Base-by-base conservation (phyloP, 2,329 filamentous ascomycete genomes). In the Cladosporium colombiae region DNA sequence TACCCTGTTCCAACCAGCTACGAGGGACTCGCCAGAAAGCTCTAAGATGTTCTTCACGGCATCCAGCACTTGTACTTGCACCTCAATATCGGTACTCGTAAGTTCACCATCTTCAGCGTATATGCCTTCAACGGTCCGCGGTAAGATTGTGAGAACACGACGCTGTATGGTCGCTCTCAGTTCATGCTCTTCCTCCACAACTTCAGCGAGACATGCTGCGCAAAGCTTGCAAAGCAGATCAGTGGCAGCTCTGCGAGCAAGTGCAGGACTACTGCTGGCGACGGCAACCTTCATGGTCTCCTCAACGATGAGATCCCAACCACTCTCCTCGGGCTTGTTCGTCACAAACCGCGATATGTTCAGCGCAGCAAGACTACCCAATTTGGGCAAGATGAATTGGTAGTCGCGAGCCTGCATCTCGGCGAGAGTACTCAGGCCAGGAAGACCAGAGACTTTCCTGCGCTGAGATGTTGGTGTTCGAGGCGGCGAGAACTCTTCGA, bases 1-100 rank as follows among this genome's bases (percentile, higher is more conserved):
- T 0, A 92, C 88, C 58, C 92, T 85, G 57, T 90, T 86, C 95
- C 95, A 99, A 4, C 93, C 93, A 69, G 88, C 89, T 16, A 90
- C 82, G 6, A 98, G 84, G 0, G 87, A 88, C 74, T 99, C 93
- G 10, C 94, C 95, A 71, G 90, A 94, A 68, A 93, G 90, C 74
- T 98, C 94, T 1, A 99, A 83, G 23, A 97, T 35, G 92, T 81
- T 18, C 89, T 87, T 68, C 82, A 84, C 65, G 84, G 86, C 56
- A 92, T 82, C 18, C 2, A 97, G 81, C 14, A 94, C 83, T 55
- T 89, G 87, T n/a, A 86, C 81, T 74, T 96, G 92, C 21, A 95
- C 86, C 13, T 83, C 80, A 37, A 77, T 66, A 53, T 77, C 75
- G 0, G 70, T 67, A n/a, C 62, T 65, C 8, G 70, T 72, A 1